Evolutionary conservation across 805 yeast genomes (phyloP).

Genomic region (Wickerhamomyces canadensis): DNA sequence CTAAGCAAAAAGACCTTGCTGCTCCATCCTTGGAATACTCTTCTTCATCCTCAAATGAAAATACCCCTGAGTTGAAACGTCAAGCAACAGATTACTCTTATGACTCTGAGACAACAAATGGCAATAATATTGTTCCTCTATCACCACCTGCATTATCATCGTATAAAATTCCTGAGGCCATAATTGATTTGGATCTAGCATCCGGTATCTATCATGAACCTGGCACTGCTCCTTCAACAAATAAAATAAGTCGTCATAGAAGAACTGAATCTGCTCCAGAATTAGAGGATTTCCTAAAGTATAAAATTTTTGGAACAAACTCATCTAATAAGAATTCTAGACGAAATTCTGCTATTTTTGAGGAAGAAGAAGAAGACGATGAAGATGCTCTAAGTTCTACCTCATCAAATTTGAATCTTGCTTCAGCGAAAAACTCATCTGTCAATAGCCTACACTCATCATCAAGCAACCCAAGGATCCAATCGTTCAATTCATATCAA

Average conservation of each 20-base stretch:
- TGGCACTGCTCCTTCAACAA: conserved; percentile 20
- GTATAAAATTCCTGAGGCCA: conserved; percentile 42
- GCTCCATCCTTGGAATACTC: conserved; percentile 3
- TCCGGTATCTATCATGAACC: conserved; percentile 32
- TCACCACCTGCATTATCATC: conserved; percentile 17
- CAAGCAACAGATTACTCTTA: conserved; percentile 3
- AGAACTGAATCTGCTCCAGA: conserved; percentile 57
- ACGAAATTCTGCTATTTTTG: conserved; percentile 26
- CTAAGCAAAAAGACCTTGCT: conserved; percentile 5
- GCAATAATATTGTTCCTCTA: conserved; percentile 12
- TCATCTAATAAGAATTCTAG: conserved; percentile 11
- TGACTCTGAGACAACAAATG: conserved; percentile 8
- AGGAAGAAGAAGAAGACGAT: conserved; percentile 27
- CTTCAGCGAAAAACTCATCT: conserved; percentile 16
- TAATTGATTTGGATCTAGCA: conserved; percentile 52
- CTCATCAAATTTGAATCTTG: conserved; percentile 10
- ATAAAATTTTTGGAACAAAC: conserved; percentile 9
- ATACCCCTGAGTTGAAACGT: conserved; percentile 21
- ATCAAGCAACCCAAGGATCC: conserved; percentile 9
- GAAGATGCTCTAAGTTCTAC: conserved; percentile 13
- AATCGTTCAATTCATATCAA: too few species aligned
- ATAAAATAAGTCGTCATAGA: conserved; percentile 36
- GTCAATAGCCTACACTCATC: conserved; percentile 14
- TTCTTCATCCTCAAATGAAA: conserved; percentile 20
- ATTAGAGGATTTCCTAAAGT: conserved; percentile 29